Percentiles rank a stretch among this genome's conserved stretches.
Evolutionary conservation across 2,329 filamentous ascomycete species (phyloP).

Genomic region (Exophiala xenobiotica): DNA sequence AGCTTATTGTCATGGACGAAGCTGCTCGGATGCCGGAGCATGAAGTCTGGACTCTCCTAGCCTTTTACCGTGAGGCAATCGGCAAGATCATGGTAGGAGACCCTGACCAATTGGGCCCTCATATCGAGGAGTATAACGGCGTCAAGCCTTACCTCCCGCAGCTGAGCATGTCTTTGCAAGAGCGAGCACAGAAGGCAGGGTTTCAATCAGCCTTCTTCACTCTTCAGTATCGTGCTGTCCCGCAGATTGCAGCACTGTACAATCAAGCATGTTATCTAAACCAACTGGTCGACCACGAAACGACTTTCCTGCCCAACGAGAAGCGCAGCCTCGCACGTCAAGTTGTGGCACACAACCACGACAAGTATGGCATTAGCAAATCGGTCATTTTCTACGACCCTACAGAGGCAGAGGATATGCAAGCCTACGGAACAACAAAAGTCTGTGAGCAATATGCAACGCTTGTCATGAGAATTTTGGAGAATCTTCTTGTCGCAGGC

Average conservation of each 20-base stretch:
- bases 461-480: slow-evolving; percentile 1
- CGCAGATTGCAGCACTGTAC: slow-evolving; percentile 12
- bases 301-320: not conserved
- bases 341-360: slow-evolving; percentile 1
- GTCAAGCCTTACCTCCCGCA: not conserved
- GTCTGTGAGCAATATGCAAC: slow-evolving; percentile 8
- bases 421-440: not conserved
- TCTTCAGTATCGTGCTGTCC: slow-evolving; percentile 11
- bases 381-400: slow-evolving; percentile 8
- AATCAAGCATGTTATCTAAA: slow-evolving; percentile 8
- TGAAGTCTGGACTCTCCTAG: slow-evolving; percentile 11
- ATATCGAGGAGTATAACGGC: not conserved
- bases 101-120: slow-evolving; percentile 2
- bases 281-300: not conserved
- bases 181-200: not conserved
- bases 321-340: not conserved
- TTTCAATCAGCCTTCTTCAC: slow-evolving; percentile 12
- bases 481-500: slow-evolving; percentile 5
- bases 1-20: slow-evolving; percentile 15
- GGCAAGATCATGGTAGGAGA: slow-evolving; percentile 15
- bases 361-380: not conserved
- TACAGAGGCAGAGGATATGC: not conserved
- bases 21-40: slow-evolving; percentile 12
- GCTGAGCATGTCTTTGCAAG: slow-evolving; percentile 9
- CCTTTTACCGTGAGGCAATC: slow-evolving; percentile 1